phyloP scores from a whole-genome alignment of 2,329 filamentous ascomycete species.

The Calonectria naviculata region DNA sequence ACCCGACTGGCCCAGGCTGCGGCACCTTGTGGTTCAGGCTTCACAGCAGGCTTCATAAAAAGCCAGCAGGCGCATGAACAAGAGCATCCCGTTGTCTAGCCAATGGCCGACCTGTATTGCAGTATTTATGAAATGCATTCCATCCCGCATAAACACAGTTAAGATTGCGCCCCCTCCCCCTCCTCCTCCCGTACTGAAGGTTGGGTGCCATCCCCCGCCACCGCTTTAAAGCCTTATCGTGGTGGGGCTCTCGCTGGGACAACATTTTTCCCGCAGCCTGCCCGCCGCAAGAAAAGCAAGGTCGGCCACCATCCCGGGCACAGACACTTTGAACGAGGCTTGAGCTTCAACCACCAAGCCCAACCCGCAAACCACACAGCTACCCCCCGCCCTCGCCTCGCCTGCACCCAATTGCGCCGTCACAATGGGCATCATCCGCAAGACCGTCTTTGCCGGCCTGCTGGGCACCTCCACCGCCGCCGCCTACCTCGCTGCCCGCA shows the following conservation, averaged over 20 bases:
- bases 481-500: slow-evolving; percentile 63
- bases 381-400: not conserved
- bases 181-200: not conserved
- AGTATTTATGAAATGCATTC: not conserved
- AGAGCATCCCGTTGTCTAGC: not conserved
- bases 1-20: too few species aligned
- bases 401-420: not conserved
- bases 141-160: not conserved
- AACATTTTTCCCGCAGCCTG: slow-evolving; percentile 22
- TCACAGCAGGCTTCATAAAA: not conserved
- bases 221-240: not conserved
- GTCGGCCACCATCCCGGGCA: slow-evolving; percentile 18
- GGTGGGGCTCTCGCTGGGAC: slow-evolving; percentile 14
- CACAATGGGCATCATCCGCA: slow-evolving; percentile 65
- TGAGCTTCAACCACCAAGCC: not conserved
- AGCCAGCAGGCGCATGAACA: not conserved
- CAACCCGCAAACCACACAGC: not conserved
- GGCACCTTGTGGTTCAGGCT: too few species aligned
- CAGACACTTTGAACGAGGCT: not conserved
- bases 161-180: not conserved
- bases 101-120: too few species aligned
- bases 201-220: not conserved
- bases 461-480: slow-evolving; percentile 60
- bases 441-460: slow-evolving; percentile 57
- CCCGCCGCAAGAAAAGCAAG: slow-evolving; percentile 13